These are phyloP conservation scores for Meira miltonrushii DNA, from an alignment of 1,284 basidiomycete genomes.

Conservation along the genomic window DNA sequence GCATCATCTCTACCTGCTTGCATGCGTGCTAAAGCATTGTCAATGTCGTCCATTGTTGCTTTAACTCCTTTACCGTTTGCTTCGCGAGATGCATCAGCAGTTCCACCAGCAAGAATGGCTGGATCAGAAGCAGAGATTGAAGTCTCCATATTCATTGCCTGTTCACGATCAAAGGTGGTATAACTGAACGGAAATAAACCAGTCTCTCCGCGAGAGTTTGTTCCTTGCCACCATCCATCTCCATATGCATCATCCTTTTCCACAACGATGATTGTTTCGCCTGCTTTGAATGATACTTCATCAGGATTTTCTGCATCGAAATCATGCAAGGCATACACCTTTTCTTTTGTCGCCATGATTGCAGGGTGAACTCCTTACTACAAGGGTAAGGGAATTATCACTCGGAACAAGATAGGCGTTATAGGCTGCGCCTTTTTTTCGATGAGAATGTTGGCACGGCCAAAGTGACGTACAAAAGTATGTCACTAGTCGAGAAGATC, in stretches of 20 bases:
- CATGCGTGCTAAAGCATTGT: conserved; percentile 47
- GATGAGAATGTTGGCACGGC: too few relatives aligned
- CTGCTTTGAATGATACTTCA: conserved; percentile 79
- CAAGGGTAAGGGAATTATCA: too few relatives aligned
- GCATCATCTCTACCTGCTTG: conserved; percentile 14
- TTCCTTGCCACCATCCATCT: conserved; percentile 99
- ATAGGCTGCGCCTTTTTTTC: too few relatives aligned
- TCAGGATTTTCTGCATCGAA: conserved; percentile 89
- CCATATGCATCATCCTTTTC: conserved; percentile 90
- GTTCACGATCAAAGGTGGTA: conserved; percentile 57
- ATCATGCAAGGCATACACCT: conserved; percentile 65
- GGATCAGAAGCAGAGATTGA: background rate
- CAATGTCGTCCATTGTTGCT: conserved; percentile 50
- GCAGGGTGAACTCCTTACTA: too few relatives aligned
- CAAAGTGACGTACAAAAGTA: too few relatives aligned
- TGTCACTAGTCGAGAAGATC: too few relatives aligned
- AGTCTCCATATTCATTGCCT: conserved; percentile 27
- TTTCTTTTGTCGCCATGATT: conserved; percentile 21
- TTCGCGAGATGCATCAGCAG: conserved; percentile 10
- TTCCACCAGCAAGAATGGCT: background rate
- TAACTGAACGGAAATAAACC: conserved; percentile 91
- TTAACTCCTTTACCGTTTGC: conserved; percentile 34
- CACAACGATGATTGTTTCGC: conserved; percentile 79
- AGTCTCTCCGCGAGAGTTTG: conserved; percentile 71
- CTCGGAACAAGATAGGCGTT: too few relatives aligned